Percentiles rank a stretch among this genome's conserved stretches.
These are phyloP conservation scores for Raddia guianensis DNA, from an alignment of 176 grass and related monocot species.

Conservation along the genomic window DNA sequence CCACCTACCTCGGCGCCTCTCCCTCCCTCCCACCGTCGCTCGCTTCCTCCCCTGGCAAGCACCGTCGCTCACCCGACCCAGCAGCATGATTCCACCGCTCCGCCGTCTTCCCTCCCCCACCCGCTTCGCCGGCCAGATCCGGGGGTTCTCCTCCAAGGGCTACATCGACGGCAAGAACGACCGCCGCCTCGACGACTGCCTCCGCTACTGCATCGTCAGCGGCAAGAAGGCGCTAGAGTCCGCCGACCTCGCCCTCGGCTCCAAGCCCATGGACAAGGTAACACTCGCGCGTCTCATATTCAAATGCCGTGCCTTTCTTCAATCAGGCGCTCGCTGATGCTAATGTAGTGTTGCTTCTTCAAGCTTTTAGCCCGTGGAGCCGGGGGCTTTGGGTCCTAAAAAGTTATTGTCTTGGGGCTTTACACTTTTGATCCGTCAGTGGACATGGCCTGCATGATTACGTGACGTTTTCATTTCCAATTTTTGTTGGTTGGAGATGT, in stretches of 20 bases:
- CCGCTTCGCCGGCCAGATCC: conserved; percentile 90
- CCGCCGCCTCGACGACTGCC: conserved; percentile 74
- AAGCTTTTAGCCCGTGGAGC: background rate
- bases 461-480: background rate
- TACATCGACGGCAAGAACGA: conserved; percentile 92
- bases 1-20: no score
- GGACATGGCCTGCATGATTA: conserved; percentile 7
- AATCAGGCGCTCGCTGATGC: background rate
- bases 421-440: conserved; percentile 20
- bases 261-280: conserved; percentile 65
- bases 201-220: conserved; percentile 88
- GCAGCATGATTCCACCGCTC: conserved; percentile 58
- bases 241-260: conserved; percentile 51
- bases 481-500: background rate
- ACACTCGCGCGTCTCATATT: background rate
- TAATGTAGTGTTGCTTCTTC: background rate
- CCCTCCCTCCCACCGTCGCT: no score
- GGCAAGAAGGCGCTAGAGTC: conserved; percentile 89
- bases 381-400: background rate
- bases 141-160: conserved; percentile 77
- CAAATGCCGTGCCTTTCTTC: background rate
- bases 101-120: conserved; percentile 79
- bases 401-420: background rate
- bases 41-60: no score
- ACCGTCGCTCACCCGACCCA: no score